Percentiles rank a stretch among this genome's conserved stretches.
Conservation (phyloP, 2,329 filamentous ascomycete genomes). For the Cladorrhinum sp. region DNA sequence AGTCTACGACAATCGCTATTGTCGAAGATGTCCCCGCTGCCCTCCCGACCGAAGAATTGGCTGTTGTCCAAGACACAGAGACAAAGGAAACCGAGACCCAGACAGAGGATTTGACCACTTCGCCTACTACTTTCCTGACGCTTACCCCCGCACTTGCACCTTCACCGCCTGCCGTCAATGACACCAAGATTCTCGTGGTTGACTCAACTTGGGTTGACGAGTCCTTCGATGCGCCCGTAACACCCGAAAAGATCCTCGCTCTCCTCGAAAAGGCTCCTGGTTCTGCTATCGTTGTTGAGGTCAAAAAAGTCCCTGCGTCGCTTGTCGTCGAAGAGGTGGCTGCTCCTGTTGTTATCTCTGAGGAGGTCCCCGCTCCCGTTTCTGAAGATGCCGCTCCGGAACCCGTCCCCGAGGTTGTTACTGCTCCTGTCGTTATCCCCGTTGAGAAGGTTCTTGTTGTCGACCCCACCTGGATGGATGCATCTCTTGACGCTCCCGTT, state of each 20-base stretch:
- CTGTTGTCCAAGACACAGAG: background rate
- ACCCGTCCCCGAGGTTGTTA: background rate
- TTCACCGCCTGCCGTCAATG: background rate
- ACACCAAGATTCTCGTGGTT: background rate
- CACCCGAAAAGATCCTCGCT: slow-evolving; percentile 1
- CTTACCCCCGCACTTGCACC: background rate
- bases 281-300: background rate
- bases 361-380: background rate
- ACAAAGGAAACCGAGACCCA: background rate
- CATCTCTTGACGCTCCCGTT: background rate
- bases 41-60: background rate
- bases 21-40: background rate
- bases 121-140: background rate
- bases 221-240: background rate
- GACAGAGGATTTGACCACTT: background rate
- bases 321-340: background rate
- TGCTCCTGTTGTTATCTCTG: background rate
- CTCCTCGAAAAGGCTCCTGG: background rate
- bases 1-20: background rate
- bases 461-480: background rate
- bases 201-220: slow-evolving; percentile 1
- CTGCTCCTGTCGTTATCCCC: background rate
- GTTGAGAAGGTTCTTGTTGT: background rate
- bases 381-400: background rate
- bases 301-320: background rate